Conservation (phyloP, 192 early-diverging fungal species). For the Entomortierella beljakovae region DNA sequence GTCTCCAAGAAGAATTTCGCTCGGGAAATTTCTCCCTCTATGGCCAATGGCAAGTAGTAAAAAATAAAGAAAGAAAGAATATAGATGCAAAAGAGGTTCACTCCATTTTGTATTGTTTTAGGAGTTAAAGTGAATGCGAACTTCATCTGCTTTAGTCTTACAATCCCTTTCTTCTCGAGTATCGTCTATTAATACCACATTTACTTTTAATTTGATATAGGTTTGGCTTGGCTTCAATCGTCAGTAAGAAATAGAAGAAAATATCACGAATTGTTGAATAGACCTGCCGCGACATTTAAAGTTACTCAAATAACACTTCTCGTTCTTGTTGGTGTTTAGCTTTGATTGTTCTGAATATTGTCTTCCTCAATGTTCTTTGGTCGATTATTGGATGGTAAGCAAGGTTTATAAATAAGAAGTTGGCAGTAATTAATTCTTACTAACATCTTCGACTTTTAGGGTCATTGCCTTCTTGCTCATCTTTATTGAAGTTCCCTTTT, state of each 20-base stretch:
- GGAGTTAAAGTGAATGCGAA: constrained; percentile 1
- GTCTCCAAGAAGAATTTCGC: constrained; percentile 58
- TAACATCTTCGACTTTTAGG: constrained; percentile 24
- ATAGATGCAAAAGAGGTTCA: too few species aligned
- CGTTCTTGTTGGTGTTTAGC: too few species aligned
- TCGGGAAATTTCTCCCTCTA: constrained; percentile 65
- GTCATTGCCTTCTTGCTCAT: constrained; percentile 63
- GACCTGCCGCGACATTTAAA: too few species aligned
- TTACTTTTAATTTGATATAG: constrained; percentile 34
- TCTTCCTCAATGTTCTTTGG: constrained; percentile 44
- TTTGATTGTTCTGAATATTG: constrained; percentile 53
- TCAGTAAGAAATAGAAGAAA: constrained; percentile 42
- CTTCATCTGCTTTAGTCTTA: too few species aligned
- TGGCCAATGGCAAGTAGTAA: constrained; percentile 61
- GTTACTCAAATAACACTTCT: too few species aligned
- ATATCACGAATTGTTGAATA: background rate
- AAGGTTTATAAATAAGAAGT: background rate
- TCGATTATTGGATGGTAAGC: constrained; percentile 60
- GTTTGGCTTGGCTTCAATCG: constrained; percentile 57
- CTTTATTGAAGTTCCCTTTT: constrained; percentile 63
- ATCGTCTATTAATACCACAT: too few species aligned
- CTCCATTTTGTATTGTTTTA: too few species aligned
- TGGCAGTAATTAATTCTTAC: background rate
- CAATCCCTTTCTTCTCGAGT: too few species aligned
- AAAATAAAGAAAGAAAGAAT: too few species aligned